Evolutionary conservation across 352 stramenopile genomes (phyloP).

Genomic region (Pythium volutum): DNA sequence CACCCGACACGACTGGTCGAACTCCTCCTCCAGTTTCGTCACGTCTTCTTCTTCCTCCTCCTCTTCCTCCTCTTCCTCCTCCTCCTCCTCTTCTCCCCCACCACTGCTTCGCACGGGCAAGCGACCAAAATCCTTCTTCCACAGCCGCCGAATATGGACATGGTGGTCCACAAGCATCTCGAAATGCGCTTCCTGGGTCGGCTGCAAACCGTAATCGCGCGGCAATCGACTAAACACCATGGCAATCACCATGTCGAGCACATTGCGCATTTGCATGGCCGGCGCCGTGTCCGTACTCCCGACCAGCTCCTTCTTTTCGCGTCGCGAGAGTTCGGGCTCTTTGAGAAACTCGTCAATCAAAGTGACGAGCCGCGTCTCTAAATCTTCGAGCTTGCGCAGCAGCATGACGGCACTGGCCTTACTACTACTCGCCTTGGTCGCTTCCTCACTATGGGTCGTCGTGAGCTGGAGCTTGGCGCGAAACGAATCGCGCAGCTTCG

Average conservation of each 20-base stretch:
- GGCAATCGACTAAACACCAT: constrained; percentile 85
- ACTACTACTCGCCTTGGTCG: constrained; percentile 16
- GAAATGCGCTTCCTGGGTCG: constrained; percentile 65
- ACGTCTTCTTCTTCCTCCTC: background rate
- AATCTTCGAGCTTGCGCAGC: constrained; percentile 76
- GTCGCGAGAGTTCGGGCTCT: constrained; percentile 42
- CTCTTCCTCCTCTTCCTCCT: constrained; percentile 13
- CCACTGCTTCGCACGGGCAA: constrained; percentile 33
- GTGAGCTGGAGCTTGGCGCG: constrained; percentile 43
- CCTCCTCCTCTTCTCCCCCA: background rate
- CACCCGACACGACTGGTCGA: constrained; percentile 12
- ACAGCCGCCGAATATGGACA: constrained; percentile 73
- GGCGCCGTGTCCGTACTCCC: constrained; percentile 15
- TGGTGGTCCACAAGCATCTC: constrained; percentile 77
- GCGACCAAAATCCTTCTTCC: constrained; percentile 84
- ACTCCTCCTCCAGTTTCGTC: constrained; percentile 9
- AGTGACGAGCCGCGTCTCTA: constrained; percentile 61
- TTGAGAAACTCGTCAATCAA: constrained; percentile 60
- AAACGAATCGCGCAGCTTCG: constrained; percentile 67
- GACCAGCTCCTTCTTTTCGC: constrained; percentile 22
- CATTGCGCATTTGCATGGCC: constrained; percentile 38
- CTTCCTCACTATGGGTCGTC: background rate
- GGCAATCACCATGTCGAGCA: constrained; percentile 83
- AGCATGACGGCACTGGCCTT: constrained; percentile 43
- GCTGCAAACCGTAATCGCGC: constrained; percentile 48